These are phyloP conservation scores for Lactarius trivialis DNA, from an alignment of 768 basidiomycete genomes.

Conservation along the genomic window DNA sequence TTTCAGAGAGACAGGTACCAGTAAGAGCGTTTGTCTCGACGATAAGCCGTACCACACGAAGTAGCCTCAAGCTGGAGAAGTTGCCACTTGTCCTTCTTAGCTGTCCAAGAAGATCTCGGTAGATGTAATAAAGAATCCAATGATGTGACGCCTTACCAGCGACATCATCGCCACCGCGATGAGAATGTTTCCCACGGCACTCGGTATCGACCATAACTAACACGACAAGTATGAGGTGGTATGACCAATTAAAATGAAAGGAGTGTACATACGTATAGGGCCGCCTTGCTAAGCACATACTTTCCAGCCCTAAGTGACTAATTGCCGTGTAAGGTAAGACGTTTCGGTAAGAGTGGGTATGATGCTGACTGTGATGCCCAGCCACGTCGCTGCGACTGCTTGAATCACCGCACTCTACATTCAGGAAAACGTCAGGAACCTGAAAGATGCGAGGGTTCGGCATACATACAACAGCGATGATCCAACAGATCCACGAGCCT, in stretches of 20 bases:
- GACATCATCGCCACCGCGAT: not conserved
- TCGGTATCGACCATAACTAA: not conserved
- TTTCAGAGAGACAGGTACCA: too few species aligned
- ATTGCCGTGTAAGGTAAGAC: not conserved
- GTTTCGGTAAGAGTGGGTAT: not conserved
- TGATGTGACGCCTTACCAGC: not conserved
- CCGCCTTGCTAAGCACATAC: not conserved
- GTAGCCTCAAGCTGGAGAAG: not conserved
- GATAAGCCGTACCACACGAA: too few species aligned
- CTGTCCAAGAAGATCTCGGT: not conserved
- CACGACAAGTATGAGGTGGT: not conserved
- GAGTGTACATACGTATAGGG: not conserved
- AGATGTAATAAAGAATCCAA: not conserved
- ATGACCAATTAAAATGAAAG: not conserved
- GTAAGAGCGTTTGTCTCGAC: too few species aligned
- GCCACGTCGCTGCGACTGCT: not conserved
- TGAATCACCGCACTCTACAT: not conserved
- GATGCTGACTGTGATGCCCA: not conserved
- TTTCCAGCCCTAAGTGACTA: not conserved
- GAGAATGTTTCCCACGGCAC: not conserved
- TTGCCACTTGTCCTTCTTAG: not conserved
- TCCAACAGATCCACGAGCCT: too few species aligned
- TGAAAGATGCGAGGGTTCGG: not conserved
- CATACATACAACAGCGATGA: too few species aligned
- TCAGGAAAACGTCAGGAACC: not conserved